Conservation (phyloP, 2,329 filamentous ascomycete genomes). For the Hypoxylon sp. region DNA sequence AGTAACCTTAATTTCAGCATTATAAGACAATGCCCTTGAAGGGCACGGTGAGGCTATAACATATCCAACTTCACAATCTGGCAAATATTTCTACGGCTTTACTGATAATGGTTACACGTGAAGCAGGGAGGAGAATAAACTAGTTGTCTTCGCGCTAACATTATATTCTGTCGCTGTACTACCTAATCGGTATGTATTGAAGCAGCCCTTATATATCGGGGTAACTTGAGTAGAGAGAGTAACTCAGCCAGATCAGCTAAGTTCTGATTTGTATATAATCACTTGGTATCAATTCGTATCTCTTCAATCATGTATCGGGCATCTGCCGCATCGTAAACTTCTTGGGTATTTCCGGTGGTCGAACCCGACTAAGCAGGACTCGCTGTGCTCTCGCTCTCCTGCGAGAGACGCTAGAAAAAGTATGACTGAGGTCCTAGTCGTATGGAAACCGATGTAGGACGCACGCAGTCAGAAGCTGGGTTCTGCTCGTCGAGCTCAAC, state of each 20-base stretch:
- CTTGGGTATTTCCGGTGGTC: constrained; percentile 3
- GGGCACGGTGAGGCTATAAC: background rate
- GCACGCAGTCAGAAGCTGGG: background rate
- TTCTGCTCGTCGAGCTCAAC: constrained; percentile 25
- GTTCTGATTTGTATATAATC: constrained; percentile 13
- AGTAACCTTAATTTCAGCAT: background rate
- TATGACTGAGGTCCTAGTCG: background rate
- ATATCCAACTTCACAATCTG: background rate
- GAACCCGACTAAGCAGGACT: constrained; percentile 3
- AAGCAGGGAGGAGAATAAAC: background rate
- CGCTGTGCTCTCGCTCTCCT: background rate
- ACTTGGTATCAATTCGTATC: constrained; percentile 27
- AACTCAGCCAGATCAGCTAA: constrained; percentile 8
- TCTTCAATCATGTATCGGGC: constrained; percentile 22
- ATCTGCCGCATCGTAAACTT: constrained; percentile 4
- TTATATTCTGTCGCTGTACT: constrained; percentile 21
- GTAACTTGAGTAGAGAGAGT: constrained; percentile 12
- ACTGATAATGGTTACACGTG: background rate
- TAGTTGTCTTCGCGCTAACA: background rate
- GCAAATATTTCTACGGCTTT: background rate
- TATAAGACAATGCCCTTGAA: background rate
- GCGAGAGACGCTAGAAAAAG: background rate
- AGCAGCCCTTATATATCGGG: constrained; percentile 12
- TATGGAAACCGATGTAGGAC: constrained; percentile 30
- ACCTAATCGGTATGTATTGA: constrained; percentile 5